Evolutionary conservation across 176 grass and related monocot genomes (phyloP).

Genomic region (Areca catechu): DNA sequence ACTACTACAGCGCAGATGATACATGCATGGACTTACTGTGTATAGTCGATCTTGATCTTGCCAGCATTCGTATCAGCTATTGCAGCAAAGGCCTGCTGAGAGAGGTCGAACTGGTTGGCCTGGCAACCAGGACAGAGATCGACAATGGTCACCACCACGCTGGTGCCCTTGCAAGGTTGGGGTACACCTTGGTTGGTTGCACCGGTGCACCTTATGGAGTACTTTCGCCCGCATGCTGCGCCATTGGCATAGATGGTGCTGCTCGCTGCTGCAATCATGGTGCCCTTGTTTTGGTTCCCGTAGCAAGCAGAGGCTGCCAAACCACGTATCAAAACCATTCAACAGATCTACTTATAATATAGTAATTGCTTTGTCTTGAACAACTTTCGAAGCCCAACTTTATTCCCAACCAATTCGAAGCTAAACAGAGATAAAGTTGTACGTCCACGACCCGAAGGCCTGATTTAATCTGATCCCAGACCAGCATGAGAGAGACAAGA

Average conservation of each 20-base stretch:
- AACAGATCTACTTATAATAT: no score
- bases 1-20: no score
- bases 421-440: no score
- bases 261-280: constrained; percentile 52
- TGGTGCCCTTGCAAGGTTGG: background rate
- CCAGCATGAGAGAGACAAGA: no score
- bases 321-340: background rate
- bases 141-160: constrained; percentile 3
- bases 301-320: constrained; percentile 44
- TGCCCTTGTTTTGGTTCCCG: constrained; percentile 23
- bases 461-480: no score
- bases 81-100: constrained; percentile 44
- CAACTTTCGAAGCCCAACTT: no score
- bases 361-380: background rate
- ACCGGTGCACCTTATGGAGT: background rate
- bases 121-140: constrained; percentile 5
- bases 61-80: constrained; percentile 38
- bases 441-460: no score
- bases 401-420: no score
- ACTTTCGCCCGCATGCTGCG: constrained; percentile 27
- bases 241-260: constrained; percentile 24
- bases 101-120: constrained; percentile 44
- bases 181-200: background rate
- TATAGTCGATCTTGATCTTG: constrained; percentile 38
- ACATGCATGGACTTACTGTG: constrained; percentile 16